These are phyloP conservation scores for Metschnikowia noctiluminum DNA, from an alignment of 805 yeast genomes.

Conservation along the genomic window DNA sequence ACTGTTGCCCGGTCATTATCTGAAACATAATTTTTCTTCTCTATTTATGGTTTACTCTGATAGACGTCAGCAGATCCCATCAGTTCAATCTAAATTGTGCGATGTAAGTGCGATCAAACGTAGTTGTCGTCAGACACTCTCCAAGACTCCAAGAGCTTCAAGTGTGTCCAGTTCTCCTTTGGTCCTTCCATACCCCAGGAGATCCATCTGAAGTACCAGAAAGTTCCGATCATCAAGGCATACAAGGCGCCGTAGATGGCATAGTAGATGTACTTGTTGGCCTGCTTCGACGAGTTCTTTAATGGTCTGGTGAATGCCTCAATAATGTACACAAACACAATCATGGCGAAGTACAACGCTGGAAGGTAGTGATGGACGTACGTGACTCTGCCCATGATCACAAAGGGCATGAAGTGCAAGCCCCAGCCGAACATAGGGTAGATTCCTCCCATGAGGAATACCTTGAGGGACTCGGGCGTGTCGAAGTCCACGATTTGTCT, in stretches of 20 bases:
- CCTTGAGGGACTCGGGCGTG: conserved; percentile 42
- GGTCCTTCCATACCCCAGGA: conserved; percentile 76
- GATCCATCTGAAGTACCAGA: conserved; percentile 61
- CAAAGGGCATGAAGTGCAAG: conserved; percentile 83
- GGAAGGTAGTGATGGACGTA: conserved; percentile 97
- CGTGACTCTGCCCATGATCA: conserved; percentile 92
- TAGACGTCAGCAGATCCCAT: neutral
- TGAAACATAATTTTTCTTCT: neutral
- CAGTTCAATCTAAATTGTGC: neutral
- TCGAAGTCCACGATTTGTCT: conserved; percentile 62
- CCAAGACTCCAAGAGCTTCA: conserved; percentile 40
- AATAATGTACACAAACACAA: conserved; percentile 62
- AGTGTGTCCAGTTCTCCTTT: conserved; percentile 36
- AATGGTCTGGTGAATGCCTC: conserved; percentile 40
- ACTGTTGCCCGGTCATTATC: too few relatives aligned
- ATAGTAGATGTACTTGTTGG: conserved; percentile 8
- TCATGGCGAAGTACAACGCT: conserved; percentile 90
- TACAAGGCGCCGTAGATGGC: conserved; percentile 47
- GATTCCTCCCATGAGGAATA: conserved; percentile 67
- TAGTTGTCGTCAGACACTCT: conserved; percentile 39
- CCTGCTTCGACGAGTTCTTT: conserved; percentile 10
- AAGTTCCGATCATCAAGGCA: conserved; percentile 50
- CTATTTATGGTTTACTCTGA: neutral
- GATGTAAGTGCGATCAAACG: conserved; percentile 11
- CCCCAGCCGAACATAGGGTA: conserved; percentile 91